Evolutionary conservation across 441 rosid genomes (phyloP), one percentile per base, ranked within the genome.

Genomic region (Pelargonium cotyledonis): DNA sequence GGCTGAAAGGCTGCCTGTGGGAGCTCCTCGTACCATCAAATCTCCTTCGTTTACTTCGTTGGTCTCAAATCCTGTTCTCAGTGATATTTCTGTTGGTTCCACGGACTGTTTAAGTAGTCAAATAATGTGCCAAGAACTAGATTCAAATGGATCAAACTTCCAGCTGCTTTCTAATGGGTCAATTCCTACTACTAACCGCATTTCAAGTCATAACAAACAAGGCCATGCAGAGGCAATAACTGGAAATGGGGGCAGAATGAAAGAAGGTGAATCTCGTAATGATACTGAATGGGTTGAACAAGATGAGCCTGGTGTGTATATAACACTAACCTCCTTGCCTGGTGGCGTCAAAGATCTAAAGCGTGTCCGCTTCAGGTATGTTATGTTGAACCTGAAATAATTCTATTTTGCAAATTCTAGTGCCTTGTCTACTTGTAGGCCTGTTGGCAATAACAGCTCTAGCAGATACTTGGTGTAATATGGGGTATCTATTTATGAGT

Each of bases 201-300:
- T 70, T 70, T 78, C 70, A 0, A 66, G 74, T 76, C 80, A 76
- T 41, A 76, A 67, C 74, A 85, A 81, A 64, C 81, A 73, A 64
- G 80, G 85, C 68, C 82, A 80, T 66, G 65, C 80, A 18, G 96
- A 91, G 76, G 73, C 85, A 47, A 72, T 75, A 47, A 35, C 40
- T 35, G 85, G 85, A 81, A 84, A 73, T 69, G 88, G 87, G 68
- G 81, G 69, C 75, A 80, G 81, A 73, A 70, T 73, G 29, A 86
- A 79, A 73, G 96, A 88, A 78, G 78, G 81, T 65, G 98, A 89
- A 80, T 72, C 82, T 41, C 84, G 78, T 23, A 75, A 68, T 72
- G 95, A 87, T 40, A 77, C 76, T 77, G 96, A 94, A 76, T 87
- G 97, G 96, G 97, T 94, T 65, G 97, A 94, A 77, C 96, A 94